A percentile compares a stretch with the other conserved stretches of the same genome.
Conservation (phyloP, 2,329 filamentous ascomycete genomes). For the Tolypocladium amazonense region DNA sequence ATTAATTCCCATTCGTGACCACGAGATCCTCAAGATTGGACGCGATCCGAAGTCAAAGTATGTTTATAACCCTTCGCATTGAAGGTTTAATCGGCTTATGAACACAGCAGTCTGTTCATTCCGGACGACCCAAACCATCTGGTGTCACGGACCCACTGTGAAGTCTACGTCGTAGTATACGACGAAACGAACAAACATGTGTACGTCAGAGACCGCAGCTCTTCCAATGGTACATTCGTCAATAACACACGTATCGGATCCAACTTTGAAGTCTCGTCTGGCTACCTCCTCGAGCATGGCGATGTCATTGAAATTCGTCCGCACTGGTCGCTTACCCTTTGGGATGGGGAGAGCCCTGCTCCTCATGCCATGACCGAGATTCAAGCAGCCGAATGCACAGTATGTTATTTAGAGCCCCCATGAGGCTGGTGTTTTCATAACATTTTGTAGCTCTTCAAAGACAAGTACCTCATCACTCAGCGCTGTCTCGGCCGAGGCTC, state of each 20-base stretch:
- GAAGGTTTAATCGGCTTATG: background rate
- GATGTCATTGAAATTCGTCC: constrained; percentile 34
- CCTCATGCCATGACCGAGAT: constrained; percentile 14
- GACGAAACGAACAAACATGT: constrained; percentile 32
- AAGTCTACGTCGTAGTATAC: constrained; percentile 43
- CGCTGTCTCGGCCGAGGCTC: constrained; percentile 26
- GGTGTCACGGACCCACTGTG: constrained; percentile 43
- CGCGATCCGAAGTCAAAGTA: constrained; percentile 23
- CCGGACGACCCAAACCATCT: constrained; percentile 20
- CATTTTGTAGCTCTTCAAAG: constrained; percentile 16
- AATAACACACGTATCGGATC: constrained; percentile 34
- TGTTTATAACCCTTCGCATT: background rate
- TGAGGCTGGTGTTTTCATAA: background rate
- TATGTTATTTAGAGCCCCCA: constrained; percentile 5
- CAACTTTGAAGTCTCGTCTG: constrained; percentile 24
- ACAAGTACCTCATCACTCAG: constrained; percentile 21
- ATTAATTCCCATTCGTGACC: constrained; percentile 17
- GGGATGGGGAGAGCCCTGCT: constrained; percentile 15
- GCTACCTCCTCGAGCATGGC: constrained; percentile 37
- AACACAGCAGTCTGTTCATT: constrained; percentile 26
- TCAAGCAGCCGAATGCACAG: constrained; percentile 22
- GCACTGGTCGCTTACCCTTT: constrained; percentile 25
- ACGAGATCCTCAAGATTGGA: constrained; percentile 23
- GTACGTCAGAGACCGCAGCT: constrained; percentile 46
- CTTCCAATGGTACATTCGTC: constrained; percentile 42